Conservation (phyloP, 305 asterid genomes). For the Fraxinus platypoda region DNA sequence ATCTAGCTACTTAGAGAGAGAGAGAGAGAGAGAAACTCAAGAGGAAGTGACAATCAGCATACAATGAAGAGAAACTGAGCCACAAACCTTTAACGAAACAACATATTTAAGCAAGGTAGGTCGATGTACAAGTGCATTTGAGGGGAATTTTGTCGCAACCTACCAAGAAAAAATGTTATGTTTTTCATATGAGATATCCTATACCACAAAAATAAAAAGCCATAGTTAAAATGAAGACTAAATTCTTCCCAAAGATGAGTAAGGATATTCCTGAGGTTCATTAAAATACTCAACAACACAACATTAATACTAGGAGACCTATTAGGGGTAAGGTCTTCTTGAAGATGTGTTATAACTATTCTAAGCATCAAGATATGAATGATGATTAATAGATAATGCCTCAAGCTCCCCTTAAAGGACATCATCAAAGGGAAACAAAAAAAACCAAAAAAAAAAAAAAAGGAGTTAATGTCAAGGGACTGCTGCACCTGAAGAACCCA, state of each 20-base stretch:
- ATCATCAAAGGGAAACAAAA: neutral
- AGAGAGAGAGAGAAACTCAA: neutral
- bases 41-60: neutral
- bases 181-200: neutral
- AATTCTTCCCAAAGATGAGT: neutral
- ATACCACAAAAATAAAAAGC: neutral
- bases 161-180: conserved; percentile 26
- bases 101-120: conserved; percentile 66
- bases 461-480: too few species aligned
- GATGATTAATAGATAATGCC: neutral
- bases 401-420: neutral
- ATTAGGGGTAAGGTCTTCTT: neutral
- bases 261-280: neutral
- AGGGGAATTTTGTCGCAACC: conserved; percentile 84
- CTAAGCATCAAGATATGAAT: neutral
- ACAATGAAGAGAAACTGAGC: neutral
- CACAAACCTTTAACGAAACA: conserved; percentile 63
- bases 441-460: too few species aligned
- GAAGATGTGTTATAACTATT: conserved; percentile 1
- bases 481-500: too few species aligned
- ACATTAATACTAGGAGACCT: neutral
- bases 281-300: neutral
- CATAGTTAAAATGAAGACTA: neutral
- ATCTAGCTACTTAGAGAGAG: neutral
- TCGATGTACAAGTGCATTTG: conserved; percentile 82